Conservation (phyloP, 1,284 basidiomycete genomes). For the Coniferiporia weirii region DNA sequence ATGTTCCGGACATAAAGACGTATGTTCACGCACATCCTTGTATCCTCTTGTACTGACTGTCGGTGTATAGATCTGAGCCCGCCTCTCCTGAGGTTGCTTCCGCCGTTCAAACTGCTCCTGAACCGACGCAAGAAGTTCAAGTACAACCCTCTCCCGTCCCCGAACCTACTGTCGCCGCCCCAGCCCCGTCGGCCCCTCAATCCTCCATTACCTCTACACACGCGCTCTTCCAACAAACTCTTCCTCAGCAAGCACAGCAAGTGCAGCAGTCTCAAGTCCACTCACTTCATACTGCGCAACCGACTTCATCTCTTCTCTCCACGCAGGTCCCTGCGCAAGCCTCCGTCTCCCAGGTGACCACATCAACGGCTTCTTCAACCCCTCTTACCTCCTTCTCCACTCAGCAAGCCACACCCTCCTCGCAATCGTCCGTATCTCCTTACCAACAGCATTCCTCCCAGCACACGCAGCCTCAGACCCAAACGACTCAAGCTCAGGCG, state of each 20-base stretch:
- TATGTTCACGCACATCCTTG: constrained; percentile 29
- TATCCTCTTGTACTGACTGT: constrained; percentile 13
- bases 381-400: constrained; percentile 39
- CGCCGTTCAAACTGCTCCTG: constrained; percentile 29
- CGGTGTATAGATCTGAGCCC: constrained; percentile 19
- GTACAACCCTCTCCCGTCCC: constrained; percentile 15
- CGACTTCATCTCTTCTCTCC: constrained; percentile 34
- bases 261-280: constrained; percentile 27
- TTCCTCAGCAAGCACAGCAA: constrained; percentile 37
- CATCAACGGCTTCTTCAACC: constrained; percentile 25
- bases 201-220: constrained; percentile 25
- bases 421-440: constrained; percentile 22
- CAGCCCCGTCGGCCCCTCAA: constrained; percentile 31
- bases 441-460: constrained; percentile 27
- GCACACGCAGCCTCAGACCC: constrained; percentile 21
- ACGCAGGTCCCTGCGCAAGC: constrained; percentile 23
- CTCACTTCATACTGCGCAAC: constrained; percentile 31
- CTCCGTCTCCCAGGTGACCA: constrained; percentile 8
- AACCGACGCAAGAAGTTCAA: constrained; percentile 27
- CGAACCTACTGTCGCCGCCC: constrained; percentile 22
- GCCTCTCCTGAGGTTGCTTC: constrained; percentile 26
- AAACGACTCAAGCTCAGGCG: constrained; percentile 36
- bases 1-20: constrained; percentile 41
- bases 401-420: constrained; percentile 28
- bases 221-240: constrained; percentile 41